A percentile compares a stretch with the other conserved stretches of the same genome.
Conservation (phyloP, 768 basidiomycete genomes). For the Xerocomellus dryophilus region DNA sequence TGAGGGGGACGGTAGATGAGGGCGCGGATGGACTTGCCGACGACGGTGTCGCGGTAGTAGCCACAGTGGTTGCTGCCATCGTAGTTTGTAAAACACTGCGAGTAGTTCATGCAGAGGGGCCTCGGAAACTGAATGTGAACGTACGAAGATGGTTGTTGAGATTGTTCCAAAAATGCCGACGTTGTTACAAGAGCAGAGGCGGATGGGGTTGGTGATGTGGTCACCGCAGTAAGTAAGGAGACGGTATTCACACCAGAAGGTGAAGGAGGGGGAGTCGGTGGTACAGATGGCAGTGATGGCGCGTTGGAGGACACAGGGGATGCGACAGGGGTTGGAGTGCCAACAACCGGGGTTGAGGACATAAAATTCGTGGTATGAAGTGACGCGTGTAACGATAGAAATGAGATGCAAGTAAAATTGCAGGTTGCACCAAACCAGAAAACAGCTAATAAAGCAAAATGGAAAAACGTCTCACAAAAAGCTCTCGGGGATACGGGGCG, state of each 20-base stretch:
- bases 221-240: slow-evolving; percentile 25
- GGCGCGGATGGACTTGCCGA: slow-evolving; percentile 14
- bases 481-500: not conserved
- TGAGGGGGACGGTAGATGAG: slow-evolving; percentile 4
- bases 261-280: slow-evolving; percentile 3
- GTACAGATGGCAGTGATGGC: slow-evolving; percentile 6
- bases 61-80: slow-evolving; percentile 12
- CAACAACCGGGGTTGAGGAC: slow-evolving; percentile 19
- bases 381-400: slow-evolving; percentile 4
- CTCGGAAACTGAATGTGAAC: slow-evolving; percentile 12
- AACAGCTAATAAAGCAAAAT: slow-evolving; percentile 4
- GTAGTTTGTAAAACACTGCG: slow-evolving; percentile 11
- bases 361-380: slow-evolving; percentile 15
- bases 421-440: slow-evolving; percentile 1
- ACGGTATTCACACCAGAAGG: slow-evolving; percentile 13
- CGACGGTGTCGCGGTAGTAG: slow-evolving; percentile 8
- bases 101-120: slow-evolving; percentile 15
- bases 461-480: slow-evolving; percentile 4
- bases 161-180: slow-evolving; percentile 9
- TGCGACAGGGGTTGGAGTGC: slow-evolving; percentile 8
- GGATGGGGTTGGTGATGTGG: slow-evolving; percentile 15
- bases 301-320: slow-evolving; percentile 10
- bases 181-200: slow-evolving; percentile 11
- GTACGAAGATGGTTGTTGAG: slow-evolving; percentile 22
- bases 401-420: slow-evolving; percentile 8